Conservation (phyloP, 1,284 basidiomycete species). For the Sanghuangporus weigelae region DNA sequence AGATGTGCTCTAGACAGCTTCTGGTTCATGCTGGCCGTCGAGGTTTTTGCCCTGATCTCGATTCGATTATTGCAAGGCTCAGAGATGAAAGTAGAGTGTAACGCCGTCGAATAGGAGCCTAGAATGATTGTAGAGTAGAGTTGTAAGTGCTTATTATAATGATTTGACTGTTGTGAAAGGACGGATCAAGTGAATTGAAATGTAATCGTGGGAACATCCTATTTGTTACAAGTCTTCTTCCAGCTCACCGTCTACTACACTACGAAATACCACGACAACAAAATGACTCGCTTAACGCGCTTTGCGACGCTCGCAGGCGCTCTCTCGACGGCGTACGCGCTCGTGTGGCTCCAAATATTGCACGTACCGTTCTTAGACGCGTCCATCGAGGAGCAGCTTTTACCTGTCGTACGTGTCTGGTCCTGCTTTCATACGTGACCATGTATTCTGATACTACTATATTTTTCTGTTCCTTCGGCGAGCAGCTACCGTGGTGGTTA, state of each 20-base stretch:
- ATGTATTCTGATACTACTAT: not conserved
- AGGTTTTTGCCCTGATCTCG: too few species aligned
- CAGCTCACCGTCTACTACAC: not conserved
- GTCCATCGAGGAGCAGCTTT: constrained; percentile 31
- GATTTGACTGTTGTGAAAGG: too few species aligned
- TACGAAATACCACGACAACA: not conserved
- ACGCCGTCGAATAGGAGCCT: too few species aligned
- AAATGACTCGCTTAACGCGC: constrained; percentile 38
- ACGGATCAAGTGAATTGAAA: not conserved
- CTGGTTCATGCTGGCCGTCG: too few species aligned
- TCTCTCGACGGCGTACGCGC: constrained; percentile 33
- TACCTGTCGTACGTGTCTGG: constrained; percentile 37
- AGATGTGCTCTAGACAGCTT: too few species aligned
- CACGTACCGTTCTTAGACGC: constrained; percentile 36
- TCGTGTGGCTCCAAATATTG: constrained; percentile 35
- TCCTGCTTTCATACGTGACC: not conserved
- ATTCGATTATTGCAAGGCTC: too few species aligned
- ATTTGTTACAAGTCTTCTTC: not conserved
- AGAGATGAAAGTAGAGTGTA: too few species aligned
- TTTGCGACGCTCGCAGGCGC: constrained; percentile 32
- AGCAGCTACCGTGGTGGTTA: constrained; percentile 47
- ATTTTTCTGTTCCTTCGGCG: not conserved
- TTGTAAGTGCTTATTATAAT: too few species aligned
- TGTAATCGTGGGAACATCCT: not conserved
- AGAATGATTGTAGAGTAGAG: too few species aligned